Conservation (phyloP, 176 grass and related monocot species). For the Rhipidocladum racemiflorum region DNA sequence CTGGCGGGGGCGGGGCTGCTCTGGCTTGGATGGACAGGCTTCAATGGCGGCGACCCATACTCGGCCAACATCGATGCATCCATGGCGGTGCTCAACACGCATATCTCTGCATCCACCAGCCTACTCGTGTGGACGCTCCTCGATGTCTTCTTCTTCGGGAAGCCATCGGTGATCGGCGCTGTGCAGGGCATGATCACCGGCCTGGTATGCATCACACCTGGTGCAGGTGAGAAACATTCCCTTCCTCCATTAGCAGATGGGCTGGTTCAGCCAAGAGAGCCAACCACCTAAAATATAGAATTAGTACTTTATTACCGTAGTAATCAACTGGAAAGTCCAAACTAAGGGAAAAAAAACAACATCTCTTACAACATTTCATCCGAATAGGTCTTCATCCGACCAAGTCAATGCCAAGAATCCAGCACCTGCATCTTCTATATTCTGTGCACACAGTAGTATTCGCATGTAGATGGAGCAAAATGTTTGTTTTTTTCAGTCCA, state of each 20-base stretch:
- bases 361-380: no score
- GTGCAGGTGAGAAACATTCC: conserved; percentile 38
- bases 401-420: conserved; percentile 27
- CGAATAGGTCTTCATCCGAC: neutral
- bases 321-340: neutral
- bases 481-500: neutral
- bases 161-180: conserved; percentile 62
- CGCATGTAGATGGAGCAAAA: neutral
- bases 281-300: conserved; percentile 8
- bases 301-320: neutral
- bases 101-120: conserved; percentile 64
- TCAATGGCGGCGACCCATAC: conserved; percentile 66
- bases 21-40: conserved; percentile 74
- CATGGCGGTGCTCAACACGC: conserved; percentile 61
- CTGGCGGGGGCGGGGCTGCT: conserved; percentile 59
- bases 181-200: conserved; percentile 83
- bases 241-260: conserved; percentile 27
- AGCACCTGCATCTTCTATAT: neutral
- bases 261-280: neutral
- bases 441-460: neutral
- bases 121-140: conserved; percentile 68
- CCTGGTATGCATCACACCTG: conserved; percentile 78
- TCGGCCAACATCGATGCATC: conserved; percentile 55
- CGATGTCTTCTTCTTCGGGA: conserved; percentile 69
- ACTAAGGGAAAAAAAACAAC: conserved; percentile 19